Base-by-base conservation (phyloP, 306 rosid species). In the Malus asiatica region DNA sequence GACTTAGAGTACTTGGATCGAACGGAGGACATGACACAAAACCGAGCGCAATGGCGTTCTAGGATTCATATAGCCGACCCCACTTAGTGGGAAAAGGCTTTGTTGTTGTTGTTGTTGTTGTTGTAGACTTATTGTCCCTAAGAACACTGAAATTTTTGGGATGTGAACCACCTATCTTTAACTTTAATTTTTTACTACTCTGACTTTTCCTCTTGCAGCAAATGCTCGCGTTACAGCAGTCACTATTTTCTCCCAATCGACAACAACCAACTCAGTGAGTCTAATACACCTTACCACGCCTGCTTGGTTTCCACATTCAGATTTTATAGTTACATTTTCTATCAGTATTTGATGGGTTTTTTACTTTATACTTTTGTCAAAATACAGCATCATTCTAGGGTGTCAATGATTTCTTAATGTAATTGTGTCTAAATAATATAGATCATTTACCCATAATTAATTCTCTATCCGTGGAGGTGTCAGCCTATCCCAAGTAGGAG, bases 261-360 rank as follows among this genome's bases (percentile, higher is more conserved):
- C 91, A 74, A 60, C 91, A 72, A 40, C 73, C 91, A 52, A 78
- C 76, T 68, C 89, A 76, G 91, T 87, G 75, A 85, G 91, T 81
- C 55, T 8, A 42, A 60, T 57, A 3, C 25, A 77, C 74, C 40
- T 77, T 71, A 55, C 32, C 53, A 32, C 3, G 8, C 57, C 46
- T 6, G 27, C 40, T 72, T 53, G 70, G 78, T 72, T 60, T 63
- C 65, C 25, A 20, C 48, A 51, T 64, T 12, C 32, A 18, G 30
- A 48, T 62, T 23, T 19, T 30, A 10, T 66, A 45, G 27, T 66
- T 58, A 55, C 27, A 53, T 27, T 51, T 14, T 27, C 46, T 53
- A 19, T 63, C 14, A 57, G 27, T 8, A 38, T 72, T 10, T 23
- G 40, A n/a, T 71, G 33, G n/a, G 44, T 33, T 58, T 61, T 32